phyloP scores from a whole-genome alignment of 192 early-diverging fungal species.

The Podila epicladia region DNA sequence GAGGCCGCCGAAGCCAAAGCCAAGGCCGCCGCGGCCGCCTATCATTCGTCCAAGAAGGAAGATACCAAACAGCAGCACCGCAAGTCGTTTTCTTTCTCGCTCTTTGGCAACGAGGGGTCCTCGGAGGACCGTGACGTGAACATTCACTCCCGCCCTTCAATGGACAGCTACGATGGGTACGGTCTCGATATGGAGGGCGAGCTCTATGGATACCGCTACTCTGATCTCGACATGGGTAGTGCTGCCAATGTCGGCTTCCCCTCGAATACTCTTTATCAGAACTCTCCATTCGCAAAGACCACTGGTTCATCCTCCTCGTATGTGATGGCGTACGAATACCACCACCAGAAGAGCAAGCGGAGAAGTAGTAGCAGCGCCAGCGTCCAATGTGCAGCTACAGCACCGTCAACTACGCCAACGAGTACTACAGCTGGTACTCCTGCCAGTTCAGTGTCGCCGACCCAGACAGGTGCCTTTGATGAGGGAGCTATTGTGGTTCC shows the following conservation, averaged over 20 bases:
- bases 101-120: constrained; percentile 21
- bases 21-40: constrained; percentile 6
- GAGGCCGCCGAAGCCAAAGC: constrained; percentile 30
- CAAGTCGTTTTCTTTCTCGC: constrained; percentile 34
- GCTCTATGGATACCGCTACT: constrained; percentile 29
- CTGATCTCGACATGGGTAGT: not conserved
- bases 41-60: constrained; percentile 15
- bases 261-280: constrained; percentile 20
- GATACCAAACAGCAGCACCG: constrained; percentile 32
- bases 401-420: not conserved
- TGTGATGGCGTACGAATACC: not conserved
- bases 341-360: not conserved
- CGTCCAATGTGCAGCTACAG: not conserved
- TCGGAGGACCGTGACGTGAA: not conserved
- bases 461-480: not conserved
- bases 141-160: not conserved
- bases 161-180: constrained; percentile 13
- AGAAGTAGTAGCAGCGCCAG: not conserved
- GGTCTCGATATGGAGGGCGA: constrained; percentile 33
- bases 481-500: constrained; percentile 18
- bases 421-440: not conserved
- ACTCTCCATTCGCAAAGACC: constrained; percentile 24
- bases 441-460: not conserved
- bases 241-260: constrained; percentile 23
- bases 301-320: not conserved